These are phyloP conservation scores for Chalaropsis thielavioides DNA, from an alignment of 2,329 filamentous ascomycete species.

Conservation along the genomic window DNA sequence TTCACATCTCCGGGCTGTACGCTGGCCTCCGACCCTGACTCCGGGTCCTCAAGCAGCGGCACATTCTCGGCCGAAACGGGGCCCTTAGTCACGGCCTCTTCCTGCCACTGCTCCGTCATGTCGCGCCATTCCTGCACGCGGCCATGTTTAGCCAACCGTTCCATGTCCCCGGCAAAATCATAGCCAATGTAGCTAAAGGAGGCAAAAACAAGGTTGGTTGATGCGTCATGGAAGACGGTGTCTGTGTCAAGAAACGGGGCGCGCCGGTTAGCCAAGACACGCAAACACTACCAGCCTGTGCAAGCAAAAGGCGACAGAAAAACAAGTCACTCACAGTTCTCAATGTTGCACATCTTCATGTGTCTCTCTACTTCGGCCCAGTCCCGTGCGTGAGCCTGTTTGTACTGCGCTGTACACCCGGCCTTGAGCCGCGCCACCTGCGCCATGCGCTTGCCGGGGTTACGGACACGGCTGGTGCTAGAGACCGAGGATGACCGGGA, in stretches of 20 bases:
- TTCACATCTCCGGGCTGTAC: neutral
- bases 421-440: slow-evolving; percentile 61
- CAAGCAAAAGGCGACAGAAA: too few species aligned
- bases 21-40: neutral
- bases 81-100: slow-evolving; percentile 21
- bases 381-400: slow-evolving; percentile 55
- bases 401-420: slow-evolving; percentile 53
- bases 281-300: too few species aligned
- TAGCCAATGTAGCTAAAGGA: slow-evolving; percentile 67
- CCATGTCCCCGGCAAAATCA: slow-evolving; percentile 61
- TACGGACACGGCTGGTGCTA: neutral
- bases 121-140: slow-evolving; percentile 67
- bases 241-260: slow-evolving; percentile 33
- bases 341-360: slow-evolving; percentile 61
- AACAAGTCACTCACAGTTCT: slow-evolving; percentile 43
- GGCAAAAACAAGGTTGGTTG: slow-evolving; percentile 51
- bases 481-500: slow-evolving; percentile 7
- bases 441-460: slow-evolving; percentile 36
- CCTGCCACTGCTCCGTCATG: slow-evolving; percentile 66
- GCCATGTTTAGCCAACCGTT: slow-evolving; percentile 55
- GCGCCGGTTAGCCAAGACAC: too few species aligned
- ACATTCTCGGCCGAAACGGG: neutral
- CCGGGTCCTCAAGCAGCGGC: neutral
- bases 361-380: slow-evolving; percentile 67
- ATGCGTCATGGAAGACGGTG: slow-evolving; percentile 56